Percentiles rank a stretch among this genome's conserved stretches.
These are phyloP conservation scores for Penicillium crustosum DNA, from an alignment of 2,329 filamentous ascomycete species.

Conservation along the genomic window DNA sequence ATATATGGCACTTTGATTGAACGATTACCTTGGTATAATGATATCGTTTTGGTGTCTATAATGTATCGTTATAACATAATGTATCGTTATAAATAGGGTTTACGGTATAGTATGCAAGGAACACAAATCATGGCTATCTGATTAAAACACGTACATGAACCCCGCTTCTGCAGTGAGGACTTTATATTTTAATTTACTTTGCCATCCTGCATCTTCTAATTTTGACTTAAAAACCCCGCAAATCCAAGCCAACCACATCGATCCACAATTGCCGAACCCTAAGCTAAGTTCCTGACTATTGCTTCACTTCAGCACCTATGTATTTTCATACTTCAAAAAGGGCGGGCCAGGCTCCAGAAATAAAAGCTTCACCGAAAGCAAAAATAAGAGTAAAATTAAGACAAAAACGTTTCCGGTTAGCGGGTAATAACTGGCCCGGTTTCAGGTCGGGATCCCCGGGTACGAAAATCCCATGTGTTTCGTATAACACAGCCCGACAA, in stretches of 20 bases:
- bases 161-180: neutral
- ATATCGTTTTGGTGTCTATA: too few species aligned
- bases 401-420: neutral
- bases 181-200: neutral
- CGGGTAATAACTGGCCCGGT: neutral
- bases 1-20: too few species aligned
- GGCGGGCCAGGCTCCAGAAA: too few species aligned
- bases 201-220: neutral
- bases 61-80: too few species aligned
- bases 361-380: neutral
- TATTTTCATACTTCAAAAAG: too few species aligned
- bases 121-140: neutral
- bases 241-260: neutral
- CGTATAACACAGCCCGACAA: neutral
- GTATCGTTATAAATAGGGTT: too few species aligned
- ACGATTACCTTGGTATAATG: too few species aligned
- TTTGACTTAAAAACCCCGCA: too few species aligned
- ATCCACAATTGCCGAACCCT: conserved; percentile 1
- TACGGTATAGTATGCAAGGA: neutral
- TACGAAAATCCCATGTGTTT: too few species aligned
- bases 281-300: neutral
- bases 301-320: neutral
- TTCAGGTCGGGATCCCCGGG: neutral
- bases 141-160: neutral
- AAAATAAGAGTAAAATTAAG: neutral